phyloP scores from a whole-genome alignment of 768 basidiomycete genomes.

The Suillus occidentalis region DNA sequence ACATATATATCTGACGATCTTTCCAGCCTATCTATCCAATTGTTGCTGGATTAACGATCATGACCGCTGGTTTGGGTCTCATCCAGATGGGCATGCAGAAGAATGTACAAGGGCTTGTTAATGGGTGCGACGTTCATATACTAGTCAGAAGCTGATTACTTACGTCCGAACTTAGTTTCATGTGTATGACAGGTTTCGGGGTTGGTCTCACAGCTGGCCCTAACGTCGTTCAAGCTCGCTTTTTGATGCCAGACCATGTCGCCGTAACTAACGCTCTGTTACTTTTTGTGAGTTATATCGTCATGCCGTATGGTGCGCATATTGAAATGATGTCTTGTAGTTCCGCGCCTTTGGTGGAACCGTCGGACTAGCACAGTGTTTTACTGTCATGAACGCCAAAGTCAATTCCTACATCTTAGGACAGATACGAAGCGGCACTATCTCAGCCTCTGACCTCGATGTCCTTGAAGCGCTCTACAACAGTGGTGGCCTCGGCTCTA shows the following conservation, averaged over 20 bases:
- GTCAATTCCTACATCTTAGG: slow-evolving; percentile 36
- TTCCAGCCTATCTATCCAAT: slow-evolving; percentile 43
- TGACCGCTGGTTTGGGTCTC: slow-evolving; percentile 43
- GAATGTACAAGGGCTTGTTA: slow-evolving; percentile 34
- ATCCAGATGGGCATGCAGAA: slow-evolving; percentile 42
- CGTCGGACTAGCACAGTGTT: slow-evolving; percentile 53
- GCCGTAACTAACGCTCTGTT: slow-evolving; percentile 44
- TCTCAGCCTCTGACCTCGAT: slow-evolving; percentile 30
- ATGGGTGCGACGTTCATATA: slow-evolving; percentile 30
- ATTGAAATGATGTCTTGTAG: slow-evolving; percentile 20
- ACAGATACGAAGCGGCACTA: slow-evolving; percentile 24
- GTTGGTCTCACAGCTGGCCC: slow-evolving; percentile 43
- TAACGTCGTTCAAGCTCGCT: slow-evolving; percentile 44
- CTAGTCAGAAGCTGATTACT: not conserved
- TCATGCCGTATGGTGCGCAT: not conserved
- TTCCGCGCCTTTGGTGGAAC: slow-evolving; percentile 53
- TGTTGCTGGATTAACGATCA: slow-evolving; percentile 37
- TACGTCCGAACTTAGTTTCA: slow-evolving; percentile 31
- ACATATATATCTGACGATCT: not conserved
- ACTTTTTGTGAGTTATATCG: slow-evolving; percentile 41
- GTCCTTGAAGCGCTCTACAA: slow-evolving; percentile 26
- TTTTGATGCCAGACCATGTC: slow-evolving; percentile 41
- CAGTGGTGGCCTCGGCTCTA: slow-evolving; percentile 30
- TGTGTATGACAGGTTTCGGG: slow-evolving; percentile 45
- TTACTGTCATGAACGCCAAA: slow-evolving; percentile 46